phyloP scores from a whole-genome alignment of 192 early-diverging fungal genomes.

The Pecoramyces ruminantium region DNA sequence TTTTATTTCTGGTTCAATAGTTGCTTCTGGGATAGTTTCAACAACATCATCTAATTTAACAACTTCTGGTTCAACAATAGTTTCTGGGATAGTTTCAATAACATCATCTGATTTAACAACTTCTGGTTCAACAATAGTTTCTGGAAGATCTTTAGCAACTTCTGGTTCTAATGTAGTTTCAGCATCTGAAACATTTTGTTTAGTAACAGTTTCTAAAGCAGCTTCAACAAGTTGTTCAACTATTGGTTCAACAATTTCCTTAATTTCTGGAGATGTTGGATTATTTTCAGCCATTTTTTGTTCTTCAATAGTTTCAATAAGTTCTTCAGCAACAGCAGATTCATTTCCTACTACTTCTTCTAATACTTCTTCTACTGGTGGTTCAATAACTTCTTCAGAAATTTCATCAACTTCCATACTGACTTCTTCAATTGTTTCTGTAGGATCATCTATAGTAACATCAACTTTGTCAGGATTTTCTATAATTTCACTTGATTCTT shows the following conservation, averaged over 20 bases:
- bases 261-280: too few species aligned
- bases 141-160: too few species aligned
- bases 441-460: neutral
- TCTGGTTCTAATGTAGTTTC: too few species aligned
- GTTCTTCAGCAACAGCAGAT: neutral
- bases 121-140: neutral
- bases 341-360: neutral
- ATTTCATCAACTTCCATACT: neutral
- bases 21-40: too few species aligned
- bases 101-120: too few species aligned
- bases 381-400: neutral
- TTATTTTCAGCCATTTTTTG: too few species aligned
- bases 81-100: neutral
- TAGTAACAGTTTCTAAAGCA: too few species aligned
- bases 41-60: neutral
- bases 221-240: too few species aligned
- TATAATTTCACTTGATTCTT: neutral
- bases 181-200: too few species aligned
- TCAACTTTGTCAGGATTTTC: neutral
- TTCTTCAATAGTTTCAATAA: neutral
- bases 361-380: neutral
- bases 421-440: neutral
- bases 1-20: too few species aligned
- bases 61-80: neutral
- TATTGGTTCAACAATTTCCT: too few species aligned